These are phyloP conservation scores for Alternaria burnsii DNA, from an alignment of 2,329 filamentous ascomycete genomes.

Conservation along the genomic window DNA sequence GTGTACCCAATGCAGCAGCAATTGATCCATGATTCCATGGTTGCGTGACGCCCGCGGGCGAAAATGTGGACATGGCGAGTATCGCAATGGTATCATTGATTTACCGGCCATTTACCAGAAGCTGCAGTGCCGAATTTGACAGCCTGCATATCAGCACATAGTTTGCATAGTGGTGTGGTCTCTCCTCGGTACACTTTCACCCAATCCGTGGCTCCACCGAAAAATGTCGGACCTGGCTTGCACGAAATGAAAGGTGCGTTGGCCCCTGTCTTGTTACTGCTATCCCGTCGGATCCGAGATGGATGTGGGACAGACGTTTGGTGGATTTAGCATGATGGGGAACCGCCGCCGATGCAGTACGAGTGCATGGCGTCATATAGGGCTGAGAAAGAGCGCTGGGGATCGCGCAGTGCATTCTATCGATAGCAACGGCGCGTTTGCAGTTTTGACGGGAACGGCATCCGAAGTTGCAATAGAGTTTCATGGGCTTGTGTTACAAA, in stretches of 20 bases:
- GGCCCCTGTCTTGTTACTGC: constrained; percentile 10
- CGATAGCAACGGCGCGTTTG: constrained; percentile 8
- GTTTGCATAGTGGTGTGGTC: not conserved
- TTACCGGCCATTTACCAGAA: not conserved
- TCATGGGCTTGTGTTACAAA: not conserved
- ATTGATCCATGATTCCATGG: constrained; percentile 3
- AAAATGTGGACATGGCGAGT: not conserved
- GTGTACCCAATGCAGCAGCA: not conserved
- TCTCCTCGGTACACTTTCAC: constrained; percentile 1
- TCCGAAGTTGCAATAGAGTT: not conserved
- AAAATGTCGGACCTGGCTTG: constrained; percentile 2
- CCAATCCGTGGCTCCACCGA: constrained; percentile 1
- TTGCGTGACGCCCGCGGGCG: not conserved
- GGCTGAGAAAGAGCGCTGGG: constrained; percentile 9
- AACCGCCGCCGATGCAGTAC: not conserved
- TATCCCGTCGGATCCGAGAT: not conserved
- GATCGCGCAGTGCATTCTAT: constrained; percentile 2
- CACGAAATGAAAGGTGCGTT: not conserved
- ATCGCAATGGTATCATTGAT: not conserved
- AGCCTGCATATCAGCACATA: not conserved
- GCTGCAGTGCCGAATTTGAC: not conserved
- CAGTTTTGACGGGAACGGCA: not conserved
- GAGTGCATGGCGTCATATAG: constrained; percentile 13
- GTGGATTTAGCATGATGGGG: constrained; percentile 4
- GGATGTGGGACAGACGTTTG: not conserved